Conservation (phyloP, 2,329 filamentous ascomycete genomes). For the Colletotrichum tropicale region DNA sequence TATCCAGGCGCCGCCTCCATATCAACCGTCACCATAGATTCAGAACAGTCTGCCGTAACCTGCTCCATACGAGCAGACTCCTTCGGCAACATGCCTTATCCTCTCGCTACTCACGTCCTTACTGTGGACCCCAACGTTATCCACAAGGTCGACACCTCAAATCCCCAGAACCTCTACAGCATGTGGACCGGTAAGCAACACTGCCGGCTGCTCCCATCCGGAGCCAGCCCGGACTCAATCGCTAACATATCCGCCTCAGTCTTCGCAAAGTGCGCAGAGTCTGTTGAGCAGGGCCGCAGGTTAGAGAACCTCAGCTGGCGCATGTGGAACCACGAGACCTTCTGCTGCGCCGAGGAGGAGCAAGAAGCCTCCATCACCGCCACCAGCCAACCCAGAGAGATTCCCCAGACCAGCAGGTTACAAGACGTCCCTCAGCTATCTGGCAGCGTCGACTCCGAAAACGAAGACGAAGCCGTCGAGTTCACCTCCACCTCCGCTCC, state of each 20-base stretch:
- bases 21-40: slow-evolving; percentile 23
- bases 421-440: slow-evolving; percentile 74
- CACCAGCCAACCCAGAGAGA: slow-evolving; percentile 54
- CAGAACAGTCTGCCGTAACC: slow-evolving; percentile 21
- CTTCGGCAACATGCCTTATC: slow-evolving; percentile 73
- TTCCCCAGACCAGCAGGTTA: slow-evolving; percentile 44
- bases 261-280: slow-evolving; percentile 92
- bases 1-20: slow-evolving; percentile 21
- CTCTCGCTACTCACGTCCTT: slow-evolving; percentile 83
- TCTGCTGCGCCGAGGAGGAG: slow-evolving; percentile 76
- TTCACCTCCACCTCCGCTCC: slow-evolving; percentile 58
- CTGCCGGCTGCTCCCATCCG: neutral
- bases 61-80: slow-evolving; percentile 42
- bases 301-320: slow-evolving; percentile 97
- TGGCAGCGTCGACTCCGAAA: slow-evolving; percentile 76
- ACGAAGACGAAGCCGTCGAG: slow-evolving; percentile 70
- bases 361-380: slow-evolving; percentile 48
- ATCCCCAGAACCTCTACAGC: slow-evolving; percentile 91
- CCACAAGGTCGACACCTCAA: slow-evolving; percentile 92
- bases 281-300: slow-evolving; percentile 88
- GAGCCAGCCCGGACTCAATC: slow-evolving; percentile 27
- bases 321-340: slow-evolving; percentile 91
- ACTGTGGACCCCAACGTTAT: slow-evolving; percentile 92
- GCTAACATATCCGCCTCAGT: slow-evolving; percentile 55
- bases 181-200: slow-evolving; percentile 87